A percentile compares a stretch with the other conserved stretches of the same genome.
Evolutionary conservation across 345 rosid species (phyloP).

Genomic region (Euphorbia tirucalli): DNA sequence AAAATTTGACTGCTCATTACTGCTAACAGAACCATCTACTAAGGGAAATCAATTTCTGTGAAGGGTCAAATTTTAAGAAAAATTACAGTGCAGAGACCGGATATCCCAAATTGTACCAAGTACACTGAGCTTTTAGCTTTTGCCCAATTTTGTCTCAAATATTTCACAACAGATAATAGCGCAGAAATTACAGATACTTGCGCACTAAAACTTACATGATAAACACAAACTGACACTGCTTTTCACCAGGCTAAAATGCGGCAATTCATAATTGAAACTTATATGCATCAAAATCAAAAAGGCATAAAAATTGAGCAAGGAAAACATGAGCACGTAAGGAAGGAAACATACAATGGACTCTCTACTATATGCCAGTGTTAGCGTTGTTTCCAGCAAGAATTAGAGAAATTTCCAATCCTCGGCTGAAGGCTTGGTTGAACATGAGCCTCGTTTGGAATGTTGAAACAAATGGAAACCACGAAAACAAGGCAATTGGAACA

Average conservation of each 20-base stretch:
- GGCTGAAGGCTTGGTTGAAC: conserved; percentile 97
- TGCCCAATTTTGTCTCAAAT: too few relatives aligned
- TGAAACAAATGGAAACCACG: conserved; percentile 96
- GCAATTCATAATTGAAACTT: not conserved
- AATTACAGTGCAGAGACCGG: too few relatives aligned
- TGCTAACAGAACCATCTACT: too few relatives aligned
- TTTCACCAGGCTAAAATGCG: not conserved
- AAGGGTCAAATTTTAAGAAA: too few relatives aligned
- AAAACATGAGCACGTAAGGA: not conserved
- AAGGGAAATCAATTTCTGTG: too few relatives aligned
- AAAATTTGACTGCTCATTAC: too few relatives aligned
- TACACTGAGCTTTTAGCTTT: too few relatives aligned
- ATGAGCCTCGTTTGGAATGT: conserved; percentile 97
- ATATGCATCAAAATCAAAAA: not conserved
- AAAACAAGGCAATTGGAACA: conserved; percentile 71
- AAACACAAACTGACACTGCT: too few relatives aligned
- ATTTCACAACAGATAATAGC: too few relatives aligned
- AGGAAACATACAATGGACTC: not conserved
- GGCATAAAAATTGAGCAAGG: not conserved
- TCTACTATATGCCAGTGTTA: conserved; percentile 47
- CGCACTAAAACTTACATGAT: too few relatives aligned
- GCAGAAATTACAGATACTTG: too few relatives aligned
- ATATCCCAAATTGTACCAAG: too few relatives aligned
- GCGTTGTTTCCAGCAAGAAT: conserved; percentile 97
- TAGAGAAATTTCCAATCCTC: conserved; percentile 90